These are phyloP conservation scores for Gossypium thurberi DNA, from an alignment of 345 rosid genomes.

Conservation along the genomic window DNA sequence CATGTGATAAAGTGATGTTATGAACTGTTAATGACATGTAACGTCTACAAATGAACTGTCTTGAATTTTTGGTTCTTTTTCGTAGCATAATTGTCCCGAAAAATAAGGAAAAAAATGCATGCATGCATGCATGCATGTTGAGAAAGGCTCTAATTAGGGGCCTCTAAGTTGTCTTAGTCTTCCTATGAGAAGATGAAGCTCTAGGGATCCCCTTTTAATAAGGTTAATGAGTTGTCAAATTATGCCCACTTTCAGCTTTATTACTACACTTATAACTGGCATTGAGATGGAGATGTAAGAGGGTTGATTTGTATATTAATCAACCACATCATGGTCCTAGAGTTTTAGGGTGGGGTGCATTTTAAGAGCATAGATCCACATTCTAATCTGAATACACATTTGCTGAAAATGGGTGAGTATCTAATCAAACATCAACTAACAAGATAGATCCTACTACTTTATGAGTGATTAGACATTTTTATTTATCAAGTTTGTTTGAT, in stretches of 20 bases:
- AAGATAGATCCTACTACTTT: not conserved
- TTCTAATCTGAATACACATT: not conserved
- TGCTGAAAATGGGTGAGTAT: not conserved
- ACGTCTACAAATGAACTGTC: not conserved
- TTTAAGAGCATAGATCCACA: slow-evolving; percentile 4
- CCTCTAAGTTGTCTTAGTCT: not conserved
- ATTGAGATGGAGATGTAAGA: slow-evolving; percentile 12
- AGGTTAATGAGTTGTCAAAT: slow-evolving; percentile 30
- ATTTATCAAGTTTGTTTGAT: not conserved
- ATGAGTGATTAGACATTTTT: slow-evolving; percentile 8
- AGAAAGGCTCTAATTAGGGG: not conserved
- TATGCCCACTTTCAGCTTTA: slow-evolving; percentile 20
- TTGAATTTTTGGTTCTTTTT: not conserved
- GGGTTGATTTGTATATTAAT: slow-evolving; percentile 22
- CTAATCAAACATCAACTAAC: not conserved
- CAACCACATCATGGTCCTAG: slow-evolving; percentile 11
- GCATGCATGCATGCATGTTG: not conserved
- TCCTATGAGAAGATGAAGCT: slow-evolving; percentile 1
- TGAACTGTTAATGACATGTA: not conserved
- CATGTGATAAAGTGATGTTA: not conserved
- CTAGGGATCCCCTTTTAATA: slow-evolving; percentile 16
- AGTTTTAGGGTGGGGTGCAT: slow-evolving; percentile 18
- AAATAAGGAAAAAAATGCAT: not conserved
- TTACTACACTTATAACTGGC: slow-evolving; percentile 18
- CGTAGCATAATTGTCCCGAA: not conserved